Evolutionary conservation across 2,329 filamentous ascomycete genomes (phyloP).

Genomic region (Fusarium sp.): DNA sequence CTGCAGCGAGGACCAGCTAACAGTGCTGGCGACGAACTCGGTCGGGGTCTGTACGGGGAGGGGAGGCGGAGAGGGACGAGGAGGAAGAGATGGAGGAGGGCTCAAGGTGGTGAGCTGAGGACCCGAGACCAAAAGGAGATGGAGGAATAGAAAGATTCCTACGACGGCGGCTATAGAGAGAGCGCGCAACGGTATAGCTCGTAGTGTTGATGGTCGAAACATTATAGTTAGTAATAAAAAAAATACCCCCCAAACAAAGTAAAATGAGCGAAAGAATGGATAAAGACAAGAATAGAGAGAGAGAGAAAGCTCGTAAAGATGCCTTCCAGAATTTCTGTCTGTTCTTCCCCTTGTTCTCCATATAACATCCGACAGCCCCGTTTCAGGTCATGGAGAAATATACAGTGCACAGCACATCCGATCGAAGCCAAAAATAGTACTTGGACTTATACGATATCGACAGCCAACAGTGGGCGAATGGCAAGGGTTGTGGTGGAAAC

Average conservation of each 20-base stretch:
- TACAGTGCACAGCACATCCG: not conserved
- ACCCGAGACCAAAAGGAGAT: not conserved
- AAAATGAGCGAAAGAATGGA: not conserved
- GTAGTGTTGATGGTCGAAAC: not conserved
- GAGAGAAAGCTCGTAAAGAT: not conserved
- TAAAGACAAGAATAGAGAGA: not conserved
- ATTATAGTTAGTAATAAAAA: not conserved
- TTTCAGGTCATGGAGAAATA: not conserved
- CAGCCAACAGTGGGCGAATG: not conserved
- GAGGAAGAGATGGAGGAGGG: not conserved
- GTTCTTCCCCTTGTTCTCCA: not conserved
- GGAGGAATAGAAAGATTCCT: not conserved
- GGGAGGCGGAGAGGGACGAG: not conserved
- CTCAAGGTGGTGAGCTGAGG: not conserved
- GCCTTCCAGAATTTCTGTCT: not conserved
- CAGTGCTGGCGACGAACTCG: constrained; percentile 40
- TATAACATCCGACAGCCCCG: constrained; percentile 1
- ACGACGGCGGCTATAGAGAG: not conserved
- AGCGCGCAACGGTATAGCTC: not conserved
- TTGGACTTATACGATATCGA: not conserved
- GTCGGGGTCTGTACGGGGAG: not conserved
- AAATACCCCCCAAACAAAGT: not conserved
- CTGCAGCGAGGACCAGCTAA: constrained; percentile 48
- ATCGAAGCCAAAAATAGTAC: not conserved
- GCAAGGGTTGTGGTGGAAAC: not conserved